These are phyloP conservation scores for Pleomassaria siparia DNA, from an alignment of 2,329 filamentous ascomycete genomes.

Conservation along the genomic window DNA sequence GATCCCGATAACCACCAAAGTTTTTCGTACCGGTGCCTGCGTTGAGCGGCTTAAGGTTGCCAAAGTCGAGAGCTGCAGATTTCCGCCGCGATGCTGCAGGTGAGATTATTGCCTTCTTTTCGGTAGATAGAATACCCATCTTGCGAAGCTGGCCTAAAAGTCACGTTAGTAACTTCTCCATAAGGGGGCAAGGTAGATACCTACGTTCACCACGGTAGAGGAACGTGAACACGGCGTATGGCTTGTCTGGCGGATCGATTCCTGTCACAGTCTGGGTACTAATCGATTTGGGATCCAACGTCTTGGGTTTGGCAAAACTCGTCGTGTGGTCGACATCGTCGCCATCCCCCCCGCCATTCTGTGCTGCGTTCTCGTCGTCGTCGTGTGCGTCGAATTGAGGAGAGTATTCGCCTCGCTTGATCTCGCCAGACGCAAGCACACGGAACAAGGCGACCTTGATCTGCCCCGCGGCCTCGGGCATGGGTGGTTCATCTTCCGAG, in stretches of 20 bases:
- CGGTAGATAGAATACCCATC: conserved; percentile 80
- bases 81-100: conserved; percentile 71
- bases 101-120: conserved; percentile 64
- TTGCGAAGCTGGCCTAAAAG: conserved; percentile 84
- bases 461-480: conserved; percentile 90
- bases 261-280: conserved; percentile 99
- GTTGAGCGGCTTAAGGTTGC: conserved; percentile 80
- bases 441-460: conserved; percentile 98
- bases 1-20: conserved; percentile 84
- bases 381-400: conserved; percentile 97
- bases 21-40: conserved; percentile 78
- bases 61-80: conserved; percentile 82
- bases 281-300: conserved; percentile 93
- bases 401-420: conserved; percentile 97
- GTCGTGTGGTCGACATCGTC: conserved; percentile 96
- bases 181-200: conserved; percentile 41
- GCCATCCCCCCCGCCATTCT: conserved; percentile 59
- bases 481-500: conserved; percentile 78
- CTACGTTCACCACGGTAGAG: conserved; percentile 93
- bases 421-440: conserved; percentile 91
- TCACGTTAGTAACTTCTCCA: conserved; percentile 12
- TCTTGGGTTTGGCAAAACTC: conserved; percentile 95
- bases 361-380: conserved; percentile 70
- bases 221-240: conserved; percentile 96
- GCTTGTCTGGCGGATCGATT: conserved; percentile 92